A percentile compares a stretch with the other conserved stretches of the same genome.
These are phyloP conservation scores for Xylariaceae sp. DNA, from an alignment of 2,329 filamentous ascomycete species.

Conservation along the genomic window DNA sequence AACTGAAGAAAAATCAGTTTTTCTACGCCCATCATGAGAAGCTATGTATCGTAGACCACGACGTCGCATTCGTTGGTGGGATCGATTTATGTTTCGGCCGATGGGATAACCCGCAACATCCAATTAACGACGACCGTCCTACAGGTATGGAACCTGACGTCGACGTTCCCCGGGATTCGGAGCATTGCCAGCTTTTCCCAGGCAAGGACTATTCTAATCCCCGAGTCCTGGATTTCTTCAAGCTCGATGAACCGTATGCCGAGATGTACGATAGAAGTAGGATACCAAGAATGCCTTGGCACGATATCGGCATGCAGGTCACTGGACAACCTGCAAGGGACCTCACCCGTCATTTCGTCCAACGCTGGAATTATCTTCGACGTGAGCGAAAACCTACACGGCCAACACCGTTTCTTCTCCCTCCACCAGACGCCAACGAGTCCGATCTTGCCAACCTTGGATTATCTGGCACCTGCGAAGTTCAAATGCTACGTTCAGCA, in stretches of 20 bases:
- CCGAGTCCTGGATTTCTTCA: constrained; percentile 89
- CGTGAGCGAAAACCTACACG: constrained; percentile 88
- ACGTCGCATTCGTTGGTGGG: constrained; percentile 89
- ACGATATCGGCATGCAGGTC: constrained; percentile 96
- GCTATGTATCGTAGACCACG: constrained; percentile 93
- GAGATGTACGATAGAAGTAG: constrained; percentile 96
- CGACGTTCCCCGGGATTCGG: constrained; percentile 74
- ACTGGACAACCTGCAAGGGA: constrained; percentile 93
- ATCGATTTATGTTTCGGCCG: constrained; percentile 95
- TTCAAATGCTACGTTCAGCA: constrained; percentile 90
- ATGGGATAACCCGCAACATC: constrained; percentile 95
- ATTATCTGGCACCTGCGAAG: constrained; percentile 88
- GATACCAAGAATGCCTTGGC: constrained; percentile 95
- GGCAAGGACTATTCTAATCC: constrained; percentile 99
- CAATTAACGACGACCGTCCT: constrained; percentile 83
- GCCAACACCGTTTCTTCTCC: constrained; percentile 87
- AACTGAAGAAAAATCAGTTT: constrained; percentile 98
- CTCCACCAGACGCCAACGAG: constrained; percentile 83
- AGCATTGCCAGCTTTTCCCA: constrained; percentile 93
- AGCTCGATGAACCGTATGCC: constrained; percentile 88
- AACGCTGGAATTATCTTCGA: constrained; percentile 95
- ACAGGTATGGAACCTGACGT: constrained; percentile 81
- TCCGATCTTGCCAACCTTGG: constrained; percentile 83
- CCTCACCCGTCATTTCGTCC: constrained; percentile 90
- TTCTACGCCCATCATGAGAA: constrained; percentile 99